A percentile compares a stretch with the other conserved stretches of the same genome.
phyloP scores from a whole-genome alignment of 768 basidiomycete species.

The Xerocomellus dryophilus region DNA sequence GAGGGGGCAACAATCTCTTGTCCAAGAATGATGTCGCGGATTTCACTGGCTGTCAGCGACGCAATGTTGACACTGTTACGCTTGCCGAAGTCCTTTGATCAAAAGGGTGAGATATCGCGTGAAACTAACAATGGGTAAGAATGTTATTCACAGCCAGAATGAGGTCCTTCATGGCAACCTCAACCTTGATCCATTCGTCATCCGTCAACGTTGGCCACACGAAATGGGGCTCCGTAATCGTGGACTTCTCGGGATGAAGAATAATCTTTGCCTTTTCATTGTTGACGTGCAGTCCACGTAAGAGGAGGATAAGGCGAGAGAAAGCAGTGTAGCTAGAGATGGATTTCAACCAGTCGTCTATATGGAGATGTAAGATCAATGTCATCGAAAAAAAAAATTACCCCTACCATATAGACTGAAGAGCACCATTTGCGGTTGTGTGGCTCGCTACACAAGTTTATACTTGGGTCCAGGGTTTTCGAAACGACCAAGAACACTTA shows the following conservation, averaged over 20 bases:
- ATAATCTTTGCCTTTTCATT: slow-evolving; percentile 99
- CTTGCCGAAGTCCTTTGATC: slow-evolving; percentile 87
- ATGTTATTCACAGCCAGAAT: slow-evolving; percentile 68
- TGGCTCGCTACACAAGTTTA: slow-evolving; percentile 62
- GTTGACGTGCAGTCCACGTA: slow-evolving; percentile 97
- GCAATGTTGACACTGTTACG: slow-evolving; percentile 99
- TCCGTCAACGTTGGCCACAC: slow-evolving; percentile 93
- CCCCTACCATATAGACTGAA: slow-evolving; percentile 88
- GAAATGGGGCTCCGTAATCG: slow-evolving; percentile 95
- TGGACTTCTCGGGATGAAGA: slow-evolving; percentile 93
- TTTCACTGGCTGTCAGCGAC: slow-evolving; percentile 92
- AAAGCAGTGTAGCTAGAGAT: slow-evolving; percentile 99
- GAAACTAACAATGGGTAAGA: not conserved
- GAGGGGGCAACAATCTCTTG: slow-evolving; percentile 98
- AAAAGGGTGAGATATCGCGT: slow-evolving; percentile 13
- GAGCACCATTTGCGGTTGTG: slow-evolving; percentile 98
- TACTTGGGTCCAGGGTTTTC: not conserved
- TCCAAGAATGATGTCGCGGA: slow-evolving; percentile 96
- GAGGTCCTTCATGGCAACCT: slow-evolving; percentile 97
- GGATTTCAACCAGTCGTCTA: slow-evolving; percentile 98
- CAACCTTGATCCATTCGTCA: slow-evolving; percentile 99
- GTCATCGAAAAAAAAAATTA: not conserved
- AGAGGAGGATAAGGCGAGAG: slow-evolving; percentile 93
- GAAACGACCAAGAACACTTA: slow-evolving; percentile 28
- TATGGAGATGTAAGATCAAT: slow-evolving; percentile 5